These are phyloP conservation scores for Ascochyta pisi DNA, from an alignment of 2,329 filamentous ascomycete species.

Conservation along the genomic window DNA sequence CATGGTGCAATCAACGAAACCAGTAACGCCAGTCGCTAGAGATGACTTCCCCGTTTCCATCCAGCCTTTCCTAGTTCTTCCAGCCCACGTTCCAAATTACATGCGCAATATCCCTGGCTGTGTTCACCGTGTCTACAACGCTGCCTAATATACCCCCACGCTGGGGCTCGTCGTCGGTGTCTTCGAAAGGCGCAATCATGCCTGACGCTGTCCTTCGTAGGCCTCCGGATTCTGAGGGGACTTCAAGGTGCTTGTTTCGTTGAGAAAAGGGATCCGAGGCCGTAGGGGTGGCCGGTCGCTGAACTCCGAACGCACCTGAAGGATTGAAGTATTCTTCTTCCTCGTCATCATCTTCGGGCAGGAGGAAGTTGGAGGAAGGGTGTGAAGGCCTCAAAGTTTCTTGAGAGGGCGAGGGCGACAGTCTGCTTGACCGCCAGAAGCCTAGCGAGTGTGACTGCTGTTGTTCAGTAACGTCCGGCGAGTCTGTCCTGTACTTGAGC, in stretches of 20 bases:
- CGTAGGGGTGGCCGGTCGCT: constrained; percentile 47
- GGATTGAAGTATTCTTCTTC: constrained; percentile 56
- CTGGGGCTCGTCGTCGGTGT: constrained; percentile 68
- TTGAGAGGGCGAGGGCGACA: constrained; percentile 79
- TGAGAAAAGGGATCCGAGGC: constrained; percentile 34
- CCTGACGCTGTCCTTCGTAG: constrained; percentile 83
- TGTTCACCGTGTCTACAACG: constrained; percentile 79
- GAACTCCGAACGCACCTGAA: constrained; percentile 44
- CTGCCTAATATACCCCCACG: constrained; percentile 73
- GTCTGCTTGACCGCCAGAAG: constrained; percentile 54
- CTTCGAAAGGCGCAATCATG: constrained; percentile 90
- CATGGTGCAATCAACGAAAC: constrained; percentile 26
- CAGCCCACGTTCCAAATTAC: constrained; percentile 73
- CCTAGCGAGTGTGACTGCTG: constrained; percentile 50
- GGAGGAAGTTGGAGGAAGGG: constrained; percentile 69
- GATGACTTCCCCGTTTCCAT: constrained; percentile 16
- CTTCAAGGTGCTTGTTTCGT: constrained; percentile 24
- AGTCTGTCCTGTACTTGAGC: constrained; percentile 81
- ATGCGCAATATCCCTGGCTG: constrained; percentile 68
- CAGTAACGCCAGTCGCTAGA: constrained; percentile 35
- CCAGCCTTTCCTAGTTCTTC: constrained; percentile 51
- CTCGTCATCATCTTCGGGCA: constrained; percentile 64
- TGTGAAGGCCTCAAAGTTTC: constrained; percentile 79
- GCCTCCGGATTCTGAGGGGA: constrained; percentile 51
- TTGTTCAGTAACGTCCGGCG: constrained; percentile 70